A percentile compares a stretch with the other conserved stretches of the same genome.
Conservation (phyloP, 768 basidiomycete genomes). For the Xerocomellus dryophilus region DNA sequence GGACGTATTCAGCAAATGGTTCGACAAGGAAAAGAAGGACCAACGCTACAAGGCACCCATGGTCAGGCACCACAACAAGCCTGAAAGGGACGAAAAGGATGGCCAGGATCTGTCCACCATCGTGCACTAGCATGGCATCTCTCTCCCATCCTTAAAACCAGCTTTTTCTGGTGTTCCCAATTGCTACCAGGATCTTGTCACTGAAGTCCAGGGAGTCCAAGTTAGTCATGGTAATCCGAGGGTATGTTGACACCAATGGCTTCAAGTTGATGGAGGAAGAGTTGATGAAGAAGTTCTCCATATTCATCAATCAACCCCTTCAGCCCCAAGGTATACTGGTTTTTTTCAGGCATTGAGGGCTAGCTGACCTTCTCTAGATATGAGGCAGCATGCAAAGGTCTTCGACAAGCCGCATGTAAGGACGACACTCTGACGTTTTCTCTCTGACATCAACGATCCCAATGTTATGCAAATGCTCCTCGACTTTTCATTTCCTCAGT, state of each 20-base stretch:
- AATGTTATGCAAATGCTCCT: background rate
- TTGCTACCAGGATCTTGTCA: background rate
- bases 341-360: background rate
- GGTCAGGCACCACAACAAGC: no score
- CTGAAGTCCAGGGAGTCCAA: background rate
- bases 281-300: background rate
- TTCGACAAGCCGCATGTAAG: background rate
- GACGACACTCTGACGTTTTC: background rate
- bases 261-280: background rate
- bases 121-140: no score
- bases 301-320: background rate
- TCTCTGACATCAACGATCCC: background rate
- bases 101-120: no score
- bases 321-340: background rate
- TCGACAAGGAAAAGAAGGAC: background rate
- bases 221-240: background rate
- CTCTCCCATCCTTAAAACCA: no score
- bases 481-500: background rate
- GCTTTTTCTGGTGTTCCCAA: no score
- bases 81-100: no score
- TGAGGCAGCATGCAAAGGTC: no score
- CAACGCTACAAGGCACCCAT: no score
- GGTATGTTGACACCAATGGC: background rate
- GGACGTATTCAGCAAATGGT: background rate
- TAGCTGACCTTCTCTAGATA: background rate